Base-by-base conservation (phyloP, 371 early-diverging fungal species). In the Mucor ambiguus region DNA sequence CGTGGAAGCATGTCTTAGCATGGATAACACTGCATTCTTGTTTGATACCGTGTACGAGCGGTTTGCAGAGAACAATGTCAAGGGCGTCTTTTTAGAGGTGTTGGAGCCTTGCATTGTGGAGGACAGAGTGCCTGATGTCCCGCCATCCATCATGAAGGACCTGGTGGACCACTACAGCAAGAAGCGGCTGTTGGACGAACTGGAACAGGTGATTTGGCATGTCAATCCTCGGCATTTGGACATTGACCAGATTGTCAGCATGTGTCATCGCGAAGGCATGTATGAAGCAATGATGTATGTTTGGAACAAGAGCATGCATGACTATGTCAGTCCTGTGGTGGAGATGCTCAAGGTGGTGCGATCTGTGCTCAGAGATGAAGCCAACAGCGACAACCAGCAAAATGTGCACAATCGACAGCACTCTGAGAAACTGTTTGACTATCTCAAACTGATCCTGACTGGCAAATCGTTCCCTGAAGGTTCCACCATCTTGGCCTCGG, bases 401-500 rank as follows among this genome's bases (percentile, higher is more conserved):
- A 61, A 20, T 9, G 16, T 37, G n/a, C 61, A 64, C 16, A 66
- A 62, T n/a, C 71, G 77, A 26, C 58, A 64, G 41, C 80, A 81
- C 62, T 84, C 87, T 12, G 90, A 90, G 58, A 88, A 88, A 22
- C 66, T 93, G 9, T 93, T 86, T 73, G 87, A 90, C 18, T 94
- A 94, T 48, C 75, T 94, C 18, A 85, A 87, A 8, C 78, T 89
- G 46, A 82, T 89, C 26, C 71, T 93, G 10, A 85, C 86, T 0
- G 95, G 95, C n/a, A 86, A 83, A 26, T 87, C 90, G 0, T 92
- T 89, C 64, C 92, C 93, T 16, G 84, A 90, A 48, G 91, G 92
- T 0, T 68, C 72, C 2, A 65, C 73, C 1, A 72, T 91, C 41
- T 14, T 72, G n/a, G 76, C 76, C 9, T 67, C 76, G 1, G 68